Evolutionary conservation across 257 asterid species (phyloP), one percentile per base, ranked within the genome.

Genomic region (Vinca minor): DNA sequence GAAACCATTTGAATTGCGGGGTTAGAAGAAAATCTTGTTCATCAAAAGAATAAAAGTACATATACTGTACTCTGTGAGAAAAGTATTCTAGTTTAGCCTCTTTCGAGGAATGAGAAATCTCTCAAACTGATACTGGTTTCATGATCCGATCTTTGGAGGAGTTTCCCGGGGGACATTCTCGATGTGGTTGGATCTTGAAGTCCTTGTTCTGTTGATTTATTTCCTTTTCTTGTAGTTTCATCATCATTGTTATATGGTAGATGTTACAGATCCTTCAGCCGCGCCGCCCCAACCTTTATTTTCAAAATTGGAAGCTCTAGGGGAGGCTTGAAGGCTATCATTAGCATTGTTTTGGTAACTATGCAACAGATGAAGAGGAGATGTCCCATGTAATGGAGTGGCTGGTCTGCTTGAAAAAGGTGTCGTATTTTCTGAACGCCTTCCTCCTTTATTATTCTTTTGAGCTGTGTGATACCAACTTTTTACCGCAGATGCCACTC

Each of bases 401-500:
- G 68, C 50, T 13, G 76, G 68, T 55, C 68, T 60, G 52, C 76
- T 66, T 7, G 71, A 49, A 1, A 83, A 62, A 0, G 97, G 98
- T 5, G 96, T 85, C 25, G 78, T 53, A n/a, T 56, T 56, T 56
- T 56, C 62, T 0, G 94, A 76, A 26, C 83, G 68, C 76, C 94
- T 84, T 39, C 82, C 50, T 44, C 71, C 73, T 71, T 71, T 81
- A 73, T 87, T 79, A 73, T 87, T 79, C 66, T 87, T 85, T 75
- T 71, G 85, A 44, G 99, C 97, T 0, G 85, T 77, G 71, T 84
- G 88, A 79, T 89, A 97, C 99, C 99, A 93, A 56, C 44, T 81
- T 32, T 68, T 76, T 14, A 93, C 66, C 11, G 99, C 99, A 4
- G 81, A 54, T 7, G 90, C 96, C 8, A 93, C 94, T 56, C 82